A percentile compares a stretch with the other conserved stretches of the same genome.
Conservation (phyloP, 1,284 basidiomycete genomes). For the Malassezia vespertilionis region DNA sequence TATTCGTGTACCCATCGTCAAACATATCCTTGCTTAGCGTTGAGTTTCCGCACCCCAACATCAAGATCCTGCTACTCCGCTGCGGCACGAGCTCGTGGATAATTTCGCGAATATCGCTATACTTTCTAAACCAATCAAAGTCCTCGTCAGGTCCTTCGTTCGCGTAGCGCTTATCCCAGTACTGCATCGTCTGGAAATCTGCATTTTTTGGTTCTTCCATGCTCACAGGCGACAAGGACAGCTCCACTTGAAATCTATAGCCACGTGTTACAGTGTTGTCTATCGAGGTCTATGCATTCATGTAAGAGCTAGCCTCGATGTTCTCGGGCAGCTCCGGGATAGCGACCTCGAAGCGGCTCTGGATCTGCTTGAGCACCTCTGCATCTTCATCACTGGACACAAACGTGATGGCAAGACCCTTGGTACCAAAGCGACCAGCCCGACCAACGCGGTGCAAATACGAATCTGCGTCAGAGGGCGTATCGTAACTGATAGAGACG, state of each 20-base stretch:
- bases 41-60: conserved; percentile 43
- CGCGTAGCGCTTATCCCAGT: conserved; percentile 38
- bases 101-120: conserved; percentile 20
- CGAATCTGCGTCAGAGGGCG: conserved; percentile 88
- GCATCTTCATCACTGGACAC: conserved; percentile 82
- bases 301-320: conserved; percentile 61
- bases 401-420: conserved; percentile 97
- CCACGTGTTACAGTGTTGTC: too few species aligned
- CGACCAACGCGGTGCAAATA: conserved; percentile 98
- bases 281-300: conserved; percentile 32
- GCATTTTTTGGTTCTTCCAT: conserved; percentile 21
- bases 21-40: conserved; percentile 32
- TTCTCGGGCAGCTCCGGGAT: conserved; percentile 83
- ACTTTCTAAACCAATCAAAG: conserved; percentile 40
- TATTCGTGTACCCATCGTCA: conserved; percentile 25
- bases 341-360: conserved; percentile 82
- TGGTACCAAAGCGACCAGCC: conserved; percentile 97
- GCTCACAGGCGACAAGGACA: not conserved
- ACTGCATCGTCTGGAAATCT: conserved; percentile 28
- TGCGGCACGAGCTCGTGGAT: conserved; percentile 27
- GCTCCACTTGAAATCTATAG: not conserved
- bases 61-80: conserved; percentile 26
- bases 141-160: conserved; percentile 21
- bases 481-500: conserved; percentile 55
- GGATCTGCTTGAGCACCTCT: conserved; percentile 82